These are phyloP conservation scores for Anisogramma anomala DNA, from an alignment of 2,329 filamentous ascomycete species.

Conservation along the genomic window DNA sequence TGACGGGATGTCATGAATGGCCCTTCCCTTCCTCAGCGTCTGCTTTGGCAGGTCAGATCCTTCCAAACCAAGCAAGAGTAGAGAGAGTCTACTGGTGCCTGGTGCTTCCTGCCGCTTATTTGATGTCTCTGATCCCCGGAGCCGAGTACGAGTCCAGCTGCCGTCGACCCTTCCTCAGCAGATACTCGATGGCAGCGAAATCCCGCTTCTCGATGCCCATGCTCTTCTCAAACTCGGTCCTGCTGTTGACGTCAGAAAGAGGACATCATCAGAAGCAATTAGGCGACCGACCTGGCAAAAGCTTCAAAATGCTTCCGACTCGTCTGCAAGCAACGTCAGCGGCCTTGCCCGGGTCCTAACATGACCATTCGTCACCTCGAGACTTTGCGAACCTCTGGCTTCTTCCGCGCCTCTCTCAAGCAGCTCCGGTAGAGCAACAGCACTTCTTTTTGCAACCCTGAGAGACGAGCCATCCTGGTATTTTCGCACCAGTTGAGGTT, in stretches of 20 bases:
- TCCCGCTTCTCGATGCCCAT: conserved; percentile 65
- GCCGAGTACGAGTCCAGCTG: conserved; percentile 76
- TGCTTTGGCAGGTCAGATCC: too few relatives aligned
- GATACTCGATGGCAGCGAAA: conserved; percentile 74
- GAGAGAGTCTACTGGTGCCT: too few relatives aligned
- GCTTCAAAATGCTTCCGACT: conserved; percentile 49
- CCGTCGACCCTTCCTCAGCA: conserved; percentile 67
- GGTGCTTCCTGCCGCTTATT: conserved; percentile 19
- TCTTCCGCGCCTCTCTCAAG: conserved; percentile 66
- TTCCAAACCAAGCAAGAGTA: too few relatives aligned
- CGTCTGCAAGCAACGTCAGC: conserved; percentile 28
- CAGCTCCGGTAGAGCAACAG: conserved; percentile 77
- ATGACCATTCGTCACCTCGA: background rate
- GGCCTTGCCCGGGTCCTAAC: too few relatives aligned
- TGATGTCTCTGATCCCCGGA: conserved; percentile 68
- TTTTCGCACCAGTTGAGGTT: background rate
- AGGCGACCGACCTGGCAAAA: conserved; percentile 48
- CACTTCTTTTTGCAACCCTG: conserved; percentile 84
- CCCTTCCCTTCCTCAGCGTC: too few relatives aligned
- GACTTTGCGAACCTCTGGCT: conserved; percentile 49
- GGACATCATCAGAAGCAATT: conserved; percentile 4
- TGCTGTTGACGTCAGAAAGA: too few relatives aligned
- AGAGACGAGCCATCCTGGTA: conserved; percentile 41
- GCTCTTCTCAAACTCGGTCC: conserved; percentile 66
- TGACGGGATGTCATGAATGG: conserved; percentile 12